Percentiles rank a stretch among this genome's conserved stretches.
Conservation (phyloP, 2,329 filamentous ascomycete species). For the Fusarium piperis region DNA sequence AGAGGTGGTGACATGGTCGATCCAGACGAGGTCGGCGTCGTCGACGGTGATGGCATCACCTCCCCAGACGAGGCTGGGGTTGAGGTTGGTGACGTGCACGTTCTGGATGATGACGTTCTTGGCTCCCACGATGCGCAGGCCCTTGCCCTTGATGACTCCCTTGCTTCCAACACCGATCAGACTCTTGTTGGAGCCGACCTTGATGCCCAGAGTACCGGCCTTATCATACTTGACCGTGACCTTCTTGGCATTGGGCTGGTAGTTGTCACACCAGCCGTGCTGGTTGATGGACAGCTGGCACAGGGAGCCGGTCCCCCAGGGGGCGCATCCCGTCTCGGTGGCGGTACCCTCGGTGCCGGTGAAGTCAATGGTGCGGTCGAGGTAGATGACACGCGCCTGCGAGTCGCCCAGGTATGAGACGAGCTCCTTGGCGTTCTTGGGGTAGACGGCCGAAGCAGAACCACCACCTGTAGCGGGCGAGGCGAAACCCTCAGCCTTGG, state of each 20-base stretch:
- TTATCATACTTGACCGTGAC: constrained; percentile 60
- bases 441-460: constrained; percentile 62
- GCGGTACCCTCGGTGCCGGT: constrained; percentile 63
- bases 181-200: constrained; percentile 66
- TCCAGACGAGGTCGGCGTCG: constrained; percentile 58
- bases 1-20: constrained; percentile 65
- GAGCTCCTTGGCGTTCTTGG: constrained; percentile 63
- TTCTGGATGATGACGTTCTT: constrained; percentile 70
- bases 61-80: constrained; percentile 68
- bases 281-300: constrained; percentile 71
- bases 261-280: constrained; percentile 67
- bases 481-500: constrained; percentile 55
- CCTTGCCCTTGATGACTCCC: constrained; percentile 68
- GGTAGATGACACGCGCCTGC: constrained; percentile 64
- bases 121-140: constrained; percentile 58
- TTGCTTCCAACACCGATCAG: constrained; percentile 62
- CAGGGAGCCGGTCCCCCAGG: constrained; percentile 61
- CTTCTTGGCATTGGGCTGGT: constrained; percentile 60
- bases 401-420: constrained; percentile 66
- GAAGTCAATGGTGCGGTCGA: constrained; percentile 67
- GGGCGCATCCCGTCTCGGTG: constrained; percentile 65
- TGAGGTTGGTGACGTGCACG: constrained; percentile 64
- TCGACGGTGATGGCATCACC: constrained; percentile 67
- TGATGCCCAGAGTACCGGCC: constrained; percentile 61
- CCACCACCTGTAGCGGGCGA: constrained; percentile 69